Conservation (phyloP, 768 basidiomycete genomes). For the Boletus subparvulus region DNA sequence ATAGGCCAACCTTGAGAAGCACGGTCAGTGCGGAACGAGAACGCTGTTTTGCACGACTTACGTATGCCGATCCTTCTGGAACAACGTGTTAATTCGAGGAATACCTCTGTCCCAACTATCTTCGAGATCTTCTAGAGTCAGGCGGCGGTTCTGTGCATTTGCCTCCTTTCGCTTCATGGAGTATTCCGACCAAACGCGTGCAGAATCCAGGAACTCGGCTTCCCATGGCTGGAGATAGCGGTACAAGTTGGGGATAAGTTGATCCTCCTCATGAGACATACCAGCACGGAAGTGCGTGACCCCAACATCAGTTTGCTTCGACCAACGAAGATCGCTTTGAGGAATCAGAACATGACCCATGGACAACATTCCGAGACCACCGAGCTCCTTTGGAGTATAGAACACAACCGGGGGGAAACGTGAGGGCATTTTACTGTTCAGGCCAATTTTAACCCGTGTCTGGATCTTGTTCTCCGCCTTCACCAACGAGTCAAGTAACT, state of each 20-base stretch:
- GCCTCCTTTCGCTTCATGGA: slow-evolving; percentile 99
- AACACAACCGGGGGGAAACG: slow-evolving; percentile 97
- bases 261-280: slow-evolving; percentile 94
- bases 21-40: not conserved
- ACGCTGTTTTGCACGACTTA: slow-evolving; percentile 33
- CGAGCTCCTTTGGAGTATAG: slow-evolving; percentile 97
- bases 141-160: slow-evolving; percentile 95
- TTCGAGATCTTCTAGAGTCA: slow-evolving; percentile 96
- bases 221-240: slow-evolving; percentile 98
- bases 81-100: slow-evolving; percentile 96
- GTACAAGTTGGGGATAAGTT: slow-evolving; percentile 95
- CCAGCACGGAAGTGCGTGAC: slow-evolving; percentile 99
- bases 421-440: slow-evolving; percentile 99
- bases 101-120: slow-evolving; percentile 99
- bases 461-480: slow-evolving; percentile 99
- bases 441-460: slow-evolving; percentile 98
- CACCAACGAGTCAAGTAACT: slow-evolving; percentile 91
- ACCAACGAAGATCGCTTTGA: slow-evolving; percentile 96
- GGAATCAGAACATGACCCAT: slow-evolving; percentile 99
- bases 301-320: slow-evolving; percentile 95
- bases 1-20: slow-evolving; percentile 70
- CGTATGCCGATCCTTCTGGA: slow-evolving; percentile 98
- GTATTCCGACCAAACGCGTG: slow-evolving; percentile 99
- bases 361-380: slow-evolving; percentile 97
- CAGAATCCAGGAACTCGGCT: slow-evolving; percentile 95